These are phyloP conservation scores for Pichia deserticola DNA, from an alignment of 805 yeast genomes.

Conservation along the genomic window DNA sequence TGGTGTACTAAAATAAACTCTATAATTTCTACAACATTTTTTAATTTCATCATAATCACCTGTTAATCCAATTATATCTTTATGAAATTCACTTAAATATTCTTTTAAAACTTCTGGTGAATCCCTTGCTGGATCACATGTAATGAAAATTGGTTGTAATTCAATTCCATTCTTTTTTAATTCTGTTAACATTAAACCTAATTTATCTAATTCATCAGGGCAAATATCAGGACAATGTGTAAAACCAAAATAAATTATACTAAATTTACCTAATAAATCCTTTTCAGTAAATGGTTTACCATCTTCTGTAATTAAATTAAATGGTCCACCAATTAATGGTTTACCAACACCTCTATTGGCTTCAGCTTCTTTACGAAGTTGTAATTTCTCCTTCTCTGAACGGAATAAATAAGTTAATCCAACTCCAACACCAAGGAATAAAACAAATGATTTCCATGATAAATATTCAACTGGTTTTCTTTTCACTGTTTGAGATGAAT, in stretches of 20 bases:
- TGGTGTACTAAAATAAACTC: conserved; percentile 98
- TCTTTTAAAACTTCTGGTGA: conserved; percentile 76
- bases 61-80: conserved; percentile 81
- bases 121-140: conserved; percentile 97
- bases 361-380: conserved; percentile 72
- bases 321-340: conserved; percentile 90
- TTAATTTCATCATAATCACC: conserved; percentile 85
- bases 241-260: conserved; percentile 90
- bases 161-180: conserved; percentile 52
- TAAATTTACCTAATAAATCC: conserved; percentile 69
- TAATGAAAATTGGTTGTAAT: conserved; percentile 82
- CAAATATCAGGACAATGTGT: conserved; percentile 98
- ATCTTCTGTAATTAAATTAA: conserved; percentile 61
- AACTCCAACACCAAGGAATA: conserved; percentile 65
- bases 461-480: conserved; percentile 57
- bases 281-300: conserved; percentile 72
- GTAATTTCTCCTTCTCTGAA: conserved; percentile 67
- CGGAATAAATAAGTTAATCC: conserved; percentile 64
- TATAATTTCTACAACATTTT: conserved; percentile 74
- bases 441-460: conserved; percentile 73
- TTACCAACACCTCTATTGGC: conserved; percentile 83
- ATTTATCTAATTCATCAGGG: conserved; percentile 93
- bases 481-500: conserved; percentile 23
- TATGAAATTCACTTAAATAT: conserved; percentile 85
- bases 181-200: conserved; percentile 62